A percentile compares a stretch with the other conserved stretches of the same genome.
Evolutionary conservation across 129 eudicot species (phyloP).

Genomic region (Escallonia herrerae): DNA sequence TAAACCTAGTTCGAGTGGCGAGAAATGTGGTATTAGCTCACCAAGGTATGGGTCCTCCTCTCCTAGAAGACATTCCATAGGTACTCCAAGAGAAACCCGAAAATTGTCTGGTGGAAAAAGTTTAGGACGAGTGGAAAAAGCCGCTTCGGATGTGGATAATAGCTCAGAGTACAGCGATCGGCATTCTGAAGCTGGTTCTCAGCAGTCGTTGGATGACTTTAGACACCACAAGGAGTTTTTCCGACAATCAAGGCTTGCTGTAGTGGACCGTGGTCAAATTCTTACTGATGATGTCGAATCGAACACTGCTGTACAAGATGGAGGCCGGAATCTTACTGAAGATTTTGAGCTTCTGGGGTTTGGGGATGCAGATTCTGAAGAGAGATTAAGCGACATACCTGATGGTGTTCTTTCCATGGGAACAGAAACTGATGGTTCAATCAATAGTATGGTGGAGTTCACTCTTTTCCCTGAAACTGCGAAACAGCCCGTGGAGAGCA

Average conservation of each 20-base stretch:
- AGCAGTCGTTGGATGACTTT: conserved; percentile 35
- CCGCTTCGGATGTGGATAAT: conserved; percentile 36
- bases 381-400: conserved; percentile 82
- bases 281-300: conserved; percentile 15
- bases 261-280: conserved; percentile 13
- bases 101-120: conserved; percentile 20
- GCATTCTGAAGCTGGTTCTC: conserved; percentile 44
- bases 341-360: conserved; percentile 68
- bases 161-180: conserved; percentile 49
- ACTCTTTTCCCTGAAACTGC: conserved; percentile 68
- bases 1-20: conserved; percentile 39
- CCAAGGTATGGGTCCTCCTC: conserved; percentile 36
- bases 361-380: conserved; percentile 74
- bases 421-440: conserved; percentile 81
- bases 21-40: conserved; percentile 26
- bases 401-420: conserved; percentile 92
- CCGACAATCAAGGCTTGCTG: conserved; percentile 28
- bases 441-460: conserved; percentile 58
- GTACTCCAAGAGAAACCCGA: conserved; percentile 17
- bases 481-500: conserved; percentile 33
- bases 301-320: conserved; percentile 19
- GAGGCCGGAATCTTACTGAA: conserved; percentile 23
- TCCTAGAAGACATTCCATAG: conserved; percentile 45
- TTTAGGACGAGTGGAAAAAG: conserved; percentile 14
- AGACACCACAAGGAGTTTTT: conserved; percentile 37